These are phyloP conservation scores for apple (Malus domestica) DNA, from an alignment of 306 rosid genomes.

Conservation along the genomic window DNA sequence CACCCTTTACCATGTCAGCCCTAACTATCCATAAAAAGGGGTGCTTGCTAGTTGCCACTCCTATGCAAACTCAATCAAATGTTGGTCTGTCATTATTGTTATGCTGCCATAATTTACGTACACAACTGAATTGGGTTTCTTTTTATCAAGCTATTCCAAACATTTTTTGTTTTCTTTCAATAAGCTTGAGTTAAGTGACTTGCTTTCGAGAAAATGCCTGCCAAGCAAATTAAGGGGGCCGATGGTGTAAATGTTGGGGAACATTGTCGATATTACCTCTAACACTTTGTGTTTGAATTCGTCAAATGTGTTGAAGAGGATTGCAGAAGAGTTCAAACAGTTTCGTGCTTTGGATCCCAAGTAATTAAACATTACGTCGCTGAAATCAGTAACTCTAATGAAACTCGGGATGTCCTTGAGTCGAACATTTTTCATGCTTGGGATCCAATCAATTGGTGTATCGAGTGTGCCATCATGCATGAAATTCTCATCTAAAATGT, in stretches of 20 bases:
- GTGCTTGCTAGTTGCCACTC: too few relatives aligned
- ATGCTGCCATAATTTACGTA: too few relatives aligned
- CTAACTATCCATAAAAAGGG: constrained; percentile 30
- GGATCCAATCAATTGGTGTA: constrained; percentile 27
- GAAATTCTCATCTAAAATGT: constrained; percentile 20
- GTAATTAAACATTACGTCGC: constrained; percentile 33
- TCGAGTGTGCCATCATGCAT: constrained; percentile 23
- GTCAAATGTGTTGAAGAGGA: constrained; percentile 27
- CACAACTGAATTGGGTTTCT: too few relatives aligned
- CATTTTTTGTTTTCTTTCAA: constrained; percentile 36
- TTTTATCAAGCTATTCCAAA: constrained; percentile 23
- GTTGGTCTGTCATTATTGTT: too few relatives aligned
- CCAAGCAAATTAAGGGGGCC: constrained; percentile 33
- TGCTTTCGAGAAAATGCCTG: constrained; percentile 15
- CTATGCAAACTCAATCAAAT: too few relatives aligned
- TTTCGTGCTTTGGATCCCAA: constrained; percentile 17
- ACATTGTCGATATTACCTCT: constrained; percentile 25
- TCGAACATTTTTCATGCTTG: constrained; percentile 30
- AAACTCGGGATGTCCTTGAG: constrained; percentile 41
- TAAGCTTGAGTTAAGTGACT: constrained; percentile 22
- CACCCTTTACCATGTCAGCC: constrained; percentile 34
- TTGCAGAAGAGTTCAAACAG: constrained; percentile 26
- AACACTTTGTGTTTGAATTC: constrained; percentile 33
- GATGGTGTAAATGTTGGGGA: constrained; percentile 34
- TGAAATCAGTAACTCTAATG: constrained; percentile 19